Percentiles rank a stretch among this genome's conserved stretches.
These are phyloP conservation scores for Kwoniella sp. DNA, from an alignment of 768 basidiomycete species.

Conservation along the genomic window DNA sequence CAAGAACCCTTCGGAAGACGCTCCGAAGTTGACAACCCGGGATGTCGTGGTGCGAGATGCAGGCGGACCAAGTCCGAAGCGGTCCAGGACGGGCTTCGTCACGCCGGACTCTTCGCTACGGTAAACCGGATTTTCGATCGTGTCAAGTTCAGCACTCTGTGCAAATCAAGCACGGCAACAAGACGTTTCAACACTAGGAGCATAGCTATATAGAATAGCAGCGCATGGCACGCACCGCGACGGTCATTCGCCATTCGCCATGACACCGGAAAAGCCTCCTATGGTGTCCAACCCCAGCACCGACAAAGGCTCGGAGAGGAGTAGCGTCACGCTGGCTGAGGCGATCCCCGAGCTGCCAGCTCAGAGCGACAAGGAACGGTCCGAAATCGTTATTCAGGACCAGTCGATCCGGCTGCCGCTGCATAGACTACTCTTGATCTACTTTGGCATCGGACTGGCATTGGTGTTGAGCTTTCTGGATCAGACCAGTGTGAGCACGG, in stretches of 20 bases:
- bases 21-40: too few species aligned
- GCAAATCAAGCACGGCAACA: too few species aligned
- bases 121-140: too few species aligned
- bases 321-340: too few species aligned
- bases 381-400: constrained; percentile 24
- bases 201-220: not conserved
- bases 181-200: too few species aligned
- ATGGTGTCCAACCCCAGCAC: too few species aligned
- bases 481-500: constrained; percentile 38
- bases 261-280: not conserved
- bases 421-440: constrained; percentile 29
- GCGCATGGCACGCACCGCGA: not conserved
- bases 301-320: not conserved
- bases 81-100: too few species aligned
- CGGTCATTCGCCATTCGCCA: not conserved
- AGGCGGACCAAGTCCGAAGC: too few species aligned
- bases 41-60: too few species aligned
- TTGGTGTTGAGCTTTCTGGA: constrained; percentile 46
- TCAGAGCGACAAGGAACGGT: not conserved
- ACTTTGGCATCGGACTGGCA: constrained; percentile 42
- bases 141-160: too few species aligned
- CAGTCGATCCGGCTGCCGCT: constrained; percentile 28
- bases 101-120: too few species aligned
- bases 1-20: too few species aligned
- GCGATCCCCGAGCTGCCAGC: not conserved